A percentile compares a stretch with the other conserved stretches of the same genome.
These are phyloP conservation scores for Mollisiaceae sp. DNA, from an alignment of 2,329 filamentous ascomycete species.

Conservation along the genomic window DNA sequence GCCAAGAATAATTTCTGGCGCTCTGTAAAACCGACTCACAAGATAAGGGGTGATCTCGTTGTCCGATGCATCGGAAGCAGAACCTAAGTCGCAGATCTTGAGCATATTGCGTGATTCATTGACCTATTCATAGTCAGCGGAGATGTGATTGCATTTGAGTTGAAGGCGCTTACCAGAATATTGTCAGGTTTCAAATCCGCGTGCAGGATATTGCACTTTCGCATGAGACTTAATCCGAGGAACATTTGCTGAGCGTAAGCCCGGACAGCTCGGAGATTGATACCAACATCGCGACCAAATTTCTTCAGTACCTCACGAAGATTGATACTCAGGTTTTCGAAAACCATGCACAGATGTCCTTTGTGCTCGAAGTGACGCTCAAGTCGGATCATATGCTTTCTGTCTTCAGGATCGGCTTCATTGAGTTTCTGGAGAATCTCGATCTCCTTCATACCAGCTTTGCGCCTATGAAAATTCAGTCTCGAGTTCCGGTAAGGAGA, in stretches of 20 bases:
- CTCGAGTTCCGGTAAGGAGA: neutral
- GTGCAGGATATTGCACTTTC: conserved; percentile 91
- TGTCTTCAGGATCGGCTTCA: conserved; percentile 83
- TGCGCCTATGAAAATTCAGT: conserved; percentile 56
- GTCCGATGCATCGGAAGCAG: conserved; percentile 89
- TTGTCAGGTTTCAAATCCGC: conserved; percentile 98
- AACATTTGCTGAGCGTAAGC: conserved; percentile 96
- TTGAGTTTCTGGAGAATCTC: conserved; percentile 89
- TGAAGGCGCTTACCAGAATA: conserved; percentile 60
- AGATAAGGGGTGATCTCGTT: conserved; percentile 94
- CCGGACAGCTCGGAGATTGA: conserved; percentile 86
- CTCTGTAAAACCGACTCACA: conserved; percentile 95
- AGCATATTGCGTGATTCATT: conserved; percentile 83
- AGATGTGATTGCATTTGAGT: neutral
- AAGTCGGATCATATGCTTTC: conserved; percentile 89
- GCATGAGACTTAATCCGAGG: conserved; percentile 82
- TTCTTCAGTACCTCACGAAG: conserved; percentile 93
- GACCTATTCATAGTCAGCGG: conserved; percentile 51
- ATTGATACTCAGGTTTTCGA: conserved; percentile 94
- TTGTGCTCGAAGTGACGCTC: conserved; percentile 92
- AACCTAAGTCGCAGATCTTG: conserved; percentile 96
- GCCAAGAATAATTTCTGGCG: conserved; percentile 96
- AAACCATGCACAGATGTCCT: conserved; percentile 93
- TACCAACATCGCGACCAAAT: conserved; percentile 91
- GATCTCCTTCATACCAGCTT: conserved; percentile 93